Evolutionary conservation across 208 protist genomes (phyloP), one percentile per base, ranked within the genome.

Genomic region (Novymonas esmeraldas): DNA sequence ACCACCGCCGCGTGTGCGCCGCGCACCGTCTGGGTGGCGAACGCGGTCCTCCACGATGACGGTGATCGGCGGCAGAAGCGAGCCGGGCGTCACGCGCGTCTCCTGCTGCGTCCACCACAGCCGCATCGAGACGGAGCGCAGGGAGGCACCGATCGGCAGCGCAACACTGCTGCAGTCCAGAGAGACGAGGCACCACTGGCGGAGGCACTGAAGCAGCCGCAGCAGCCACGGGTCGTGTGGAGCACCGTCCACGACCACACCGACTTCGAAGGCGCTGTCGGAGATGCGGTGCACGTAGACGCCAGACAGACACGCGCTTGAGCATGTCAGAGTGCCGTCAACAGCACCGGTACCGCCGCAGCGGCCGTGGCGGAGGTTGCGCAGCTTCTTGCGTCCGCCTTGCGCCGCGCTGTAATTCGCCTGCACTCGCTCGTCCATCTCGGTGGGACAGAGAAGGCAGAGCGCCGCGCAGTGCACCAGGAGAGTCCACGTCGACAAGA

Each of bases 71-170:
- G 88, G 80, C 52, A 94, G 73, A 0, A 50, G 42, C 10, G 66
- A 66, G 39, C 62, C 50, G 16, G 88, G 84, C 36, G 64, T 79
- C 28, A 94, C 77, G 36, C 88, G 82, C 2, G 51, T 41, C 7
- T 45, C 50, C 24, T 79, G 69, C 22, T 84, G 84, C 20, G 73
- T 70, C 88, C 88, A 94, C 82, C 82, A 85, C 29, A 91, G 11
- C 18, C 72, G 62, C 22, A 94, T 48, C 44, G 65, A 70, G 52
- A 72, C 69, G 4, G 51, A 18, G 31, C 88, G 88, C 24, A 83
- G 73, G 7, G 66, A 63, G 0, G 74, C 73, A 31, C 84, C 75
- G 65, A 94, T 65, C 26, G 84, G 81, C 31, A 94, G 56, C 44
- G 48, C 38, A 16, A 64, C 59, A 34, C 72, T 46, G 16, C 29